Evolutionary conservation across 352 stramenopile genomes (phyloP).

Genomic region (Globisporangium radiosum): DNA sequence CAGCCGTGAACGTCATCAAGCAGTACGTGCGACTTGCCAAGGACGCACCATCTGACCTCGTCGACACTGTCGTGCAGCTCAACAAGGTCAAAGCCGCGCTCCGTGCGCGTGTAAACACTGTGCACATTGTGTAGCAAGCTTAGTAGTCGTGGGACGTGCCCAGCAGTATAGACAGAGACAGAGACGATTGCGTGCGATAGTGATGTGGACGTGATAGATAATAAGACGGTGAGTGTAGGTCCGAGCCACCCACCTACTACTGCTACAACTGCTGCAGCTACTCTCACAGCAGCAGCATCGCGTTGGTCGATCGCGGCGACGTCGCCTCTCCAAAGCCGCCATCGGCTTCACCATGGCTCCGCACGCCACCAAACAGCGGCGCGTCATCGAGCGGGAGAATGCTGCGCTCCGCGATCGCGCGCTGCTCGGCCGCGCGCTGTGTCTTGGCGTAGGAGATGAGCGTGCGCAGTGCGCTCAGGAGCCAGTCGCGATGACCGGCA

Average conservation of each 20-base stretch:
- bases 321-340: background rate
- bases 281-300: background rate
- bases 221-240: background rate
- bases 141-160: background rate
- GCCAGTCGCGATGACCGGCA: constrained; percentile 71
- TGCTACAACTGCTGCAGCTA: background rate
- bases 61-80: constrained; percentile 61
- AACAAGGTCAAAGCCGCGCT: constrained; percentile 66
- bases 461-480: constrained; percentile 69
- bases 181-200: too few species aligned
- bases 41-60: constrained; percentile 39
- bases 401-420: constrained; percentile 60
- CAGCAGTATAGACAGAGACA: too few species aligned
- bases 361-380: background rate
- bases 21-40: constrained; percentile 61
- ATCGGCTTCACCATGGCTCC: too few species aligned
- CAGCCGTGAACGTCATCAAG: constrained; percentile 62
- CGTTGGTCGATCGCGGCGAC: background rate
- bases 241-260: background rate
- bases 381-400: constrained; percentile 37
- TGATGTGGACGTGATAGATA: background rate
- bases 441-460: constrained; percentile 66
- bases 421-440: constrained; percentile 65
- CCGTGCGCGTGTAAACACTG: constrained; percentile 12
- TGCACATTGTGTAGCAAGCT: constrained; percentile 22